A percentile compares a stretch with the other conserved stretches of the same genome.
Evolutionary conservation across 1,284 basidiomycete species (phyloP).

Genomic region (Papiliotrema terrestris): DNA sequence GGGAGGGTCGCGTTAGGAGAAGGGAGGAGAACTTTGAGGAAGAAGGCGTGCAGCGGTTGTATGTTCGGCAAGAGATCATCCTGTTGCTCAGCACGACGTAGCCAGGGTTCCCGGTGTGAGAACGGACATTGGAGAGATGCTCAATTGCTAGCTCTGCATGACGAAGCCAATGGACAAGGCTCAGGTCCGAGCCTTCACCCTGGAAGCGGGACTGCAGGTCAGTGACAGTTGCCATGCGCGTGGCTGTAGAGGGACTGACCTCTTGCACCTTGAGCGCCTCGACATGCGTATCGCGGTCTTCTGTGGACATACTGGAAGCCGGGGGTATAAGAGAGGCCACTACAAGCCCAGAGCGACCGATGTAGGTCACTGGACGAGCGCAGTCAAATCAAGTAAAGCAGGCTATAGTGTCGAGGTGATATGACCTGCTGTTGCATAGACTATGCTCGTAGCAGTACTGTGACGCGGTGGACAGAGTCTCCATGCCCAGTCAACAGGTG

Average conservation of each 20-base stretch:
- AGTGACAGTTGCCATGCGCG: not conserved
- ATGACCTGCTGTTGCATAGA: constrained; percentile 1
- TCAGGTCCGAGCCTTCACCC: constrained; percentile 42
- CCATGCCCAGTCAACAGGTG: not conserved
- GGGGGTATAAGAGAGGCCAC: not conserved
- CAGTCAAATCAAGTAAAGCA: no score
- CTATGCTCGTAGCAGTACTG: no score
- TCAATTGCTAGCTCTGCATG: constrained; percentile 45
- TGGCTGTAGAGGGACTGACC: constrained; percentile 7
- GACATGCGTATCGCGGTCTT: constrained; percentile 11
- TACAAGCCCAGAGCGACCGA: no score
- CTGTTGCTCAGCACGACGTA: not conserved
- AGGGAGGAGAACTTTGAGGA: constrained; percentile 39
- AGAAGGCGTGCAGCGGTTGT: constrained; percentile 36
- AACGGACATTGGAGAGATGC: constrained; percentile 18
- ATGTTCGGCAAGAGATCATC: constrained; percentile 24
- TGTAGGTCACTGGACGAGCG: no score
- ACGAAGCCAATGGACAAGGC: constrained; percentile 41
- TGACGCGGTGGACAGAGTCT: no score
- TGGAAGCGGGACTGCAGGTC: constrained; percentile 30
- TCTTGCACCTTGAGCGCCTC: constrained; percentile 25
- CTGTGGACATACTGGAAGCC: not conserved
- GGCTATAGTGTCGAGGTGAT: not conserved
- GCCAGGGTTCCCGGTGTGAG: not conserved
- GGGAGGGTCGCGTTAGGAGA: constrained; percentile 54